Evolutionary conservation across 768 basidiomycete genomes (phyloP).

Genomic region (Auriscalpium orientale): DNA sequence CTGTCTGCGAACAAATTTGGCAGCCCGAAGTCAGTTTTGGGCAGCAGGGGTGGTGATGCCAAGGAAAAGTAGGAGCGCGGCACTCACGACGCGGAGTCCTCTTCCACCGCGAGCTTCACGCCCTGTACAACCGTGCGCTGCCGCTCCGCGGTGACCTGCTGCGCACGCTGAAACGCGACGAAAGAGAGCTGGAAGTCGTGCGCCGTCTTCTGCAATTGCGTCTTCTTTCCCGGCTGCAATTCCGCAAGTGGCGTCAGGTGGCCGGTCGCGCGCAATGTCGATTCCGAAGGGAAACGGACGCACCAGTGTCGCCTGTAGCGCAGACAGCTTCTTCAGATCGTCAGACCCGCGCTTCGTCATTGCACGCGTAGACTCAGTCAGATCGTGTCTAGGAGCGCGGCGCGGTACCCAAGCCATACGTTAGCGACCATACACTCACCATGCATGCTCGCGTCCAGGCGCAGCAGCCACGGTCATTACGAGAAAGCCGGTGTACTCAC

Average conservation of each 20-base stretch:
- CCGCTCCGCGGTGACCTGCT: slow-evolving; percentile 82
- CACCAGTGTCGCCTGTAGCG: slow-evolving; percentile 56
- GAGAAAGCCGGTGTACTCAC: slow-evolving; percentile 40
- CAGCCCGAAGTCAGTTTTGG: not conserved
- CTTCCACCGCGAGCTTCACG: slow-evolving; percentile 79
- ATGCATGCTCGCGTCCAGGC: not conserved
- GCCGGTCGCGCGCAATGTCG: too few relatives aligned
- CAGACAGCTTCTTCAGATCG: slow-evolving; percentile 83
- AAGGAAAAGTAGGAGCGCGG: not conserved
- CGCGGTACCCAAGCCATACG: too few relatives aligned
- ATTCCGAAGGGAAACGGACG: slow-evolving; percentile 14
- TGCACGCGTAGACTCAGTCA: slow-evolving; percentile 88
- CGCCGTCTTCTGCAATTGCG: slow-evolving; percentile 83
- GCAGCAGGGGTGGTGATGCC: not conserved
- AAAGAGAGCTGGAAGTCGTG: slow-evolving; percentile 88
- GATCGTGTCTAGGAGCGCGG: slow-evolving; percentile 59
- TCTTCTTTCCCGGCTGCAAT: slow-evolving; percentile 68
- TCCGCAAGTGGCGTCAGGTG: too few relatives aligned
- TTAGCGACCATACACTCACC: not conserved
- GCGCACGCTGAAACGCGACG: slow-evolving; percentile 86
- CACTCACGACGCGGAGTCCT: slow-evolving; percentile 36
- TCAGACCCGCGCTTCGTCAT: slow-evolving; percentile 94
- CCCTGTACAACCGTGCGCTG: slow-evolving; percentile 86
- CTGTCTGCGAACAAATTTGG: not conserved
- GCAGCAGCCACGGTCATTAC: not conserved